phyloP scores from a whole-genome alignment of 352 stramenopile genomes.

The Phytophthora pistaciae region DNA sequence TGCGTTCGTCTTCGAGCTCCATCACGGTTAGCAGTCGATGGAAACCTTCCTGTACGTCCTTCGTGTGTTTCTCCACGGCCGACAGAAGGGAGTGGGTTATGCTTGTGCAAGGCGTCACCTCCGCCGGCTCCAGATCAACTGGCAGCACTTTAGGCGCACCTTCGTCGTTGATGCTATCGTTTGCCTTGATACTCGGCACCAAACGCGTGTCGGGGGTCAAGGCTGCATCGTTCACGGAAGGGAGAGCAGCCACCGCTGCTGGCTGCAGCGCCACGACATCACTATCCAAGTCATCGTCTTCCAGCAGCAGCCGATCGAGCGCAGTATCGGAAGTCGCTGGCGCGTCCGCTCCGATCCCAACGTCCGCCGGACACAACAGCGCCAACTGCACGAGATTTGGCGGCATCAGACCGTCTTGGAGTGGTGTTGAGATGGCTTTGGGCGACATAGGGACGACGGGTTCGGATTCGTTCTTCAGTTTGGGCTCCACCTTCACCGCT shows the following conservation, averaged over 20 bases:
- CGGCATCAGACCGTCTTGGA: not conserved
- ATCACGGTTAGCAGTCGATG: conserved; percentile 6
- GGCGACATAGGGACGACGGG: not conserved
- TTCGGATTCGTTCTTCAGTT: not conserved
- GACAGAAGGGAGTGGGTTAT: not conserved
- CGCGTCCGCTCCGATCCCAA: not conserved
- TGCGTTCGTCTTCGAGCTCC: conserved; percentile 3
- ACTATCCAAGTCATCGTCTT: conserved; percentile 22
- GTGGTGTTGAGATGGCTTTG: not conserved
- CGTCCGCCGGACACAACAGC: conserved; percentile 1
- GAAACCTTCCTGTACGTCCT: conserved; percentile 2
- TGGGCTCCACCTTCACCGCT: not conserved
- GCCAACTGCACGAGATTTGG: not conserved
- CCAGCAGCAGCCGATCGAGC: conserved; percentile 24
- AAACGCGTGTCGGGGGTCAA: not conserved
- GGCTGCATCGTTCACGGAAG: not conserved
- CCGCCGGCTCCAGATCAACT: conserved; percentile 4
- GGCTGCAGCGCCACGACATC: not conserved
- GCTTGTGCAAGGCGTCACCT: not conserved
- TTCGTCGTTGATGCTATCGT: not conserved
- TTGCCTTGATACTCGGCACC: not conserved
- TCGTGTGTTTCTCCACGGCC: not conserved
- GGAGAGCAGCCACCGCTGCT: not conserved
- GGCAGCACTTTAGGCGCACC: not conserved
- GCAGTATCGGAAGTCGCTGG: conserved; percentile 3